phyloP scores from a whole-genome alignment of 805 yeast species.

The Wickerhamiella nectarea region DNA sequence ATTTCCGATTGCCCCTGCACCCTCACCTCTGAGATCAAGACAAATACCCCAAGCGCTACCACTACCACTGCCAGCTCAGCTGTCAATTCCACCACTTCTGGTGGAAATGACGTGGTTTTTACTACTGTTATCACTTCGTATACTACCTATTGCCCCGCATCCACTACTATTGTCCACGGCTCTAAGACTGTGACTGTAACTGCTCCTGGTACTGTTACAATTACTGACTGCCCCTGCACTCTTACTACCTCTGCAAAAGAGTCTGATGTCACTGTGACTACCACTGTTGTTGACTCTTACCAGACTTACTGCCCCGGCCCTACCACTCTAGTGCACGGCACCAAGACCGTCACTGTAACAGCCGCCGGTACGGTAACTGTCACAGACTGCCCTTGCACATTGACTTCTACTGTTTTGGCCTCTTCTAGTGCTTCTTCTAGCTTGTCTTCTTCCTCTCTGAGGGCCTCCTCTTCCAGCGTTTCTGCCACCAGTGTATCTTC shows the following conservation, averaged over 20 bases:
- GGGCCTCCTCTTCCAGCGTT: too few species aligned
- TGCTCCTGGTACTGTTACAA: neutral
- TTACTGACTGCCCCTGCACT: slow-evolving; percentile 7
- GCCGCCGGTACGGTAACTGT: neutral
- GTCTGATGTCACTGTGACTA: neutral
- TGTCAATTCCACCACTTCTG: neutral
- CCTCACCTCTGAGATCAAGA: neutral
- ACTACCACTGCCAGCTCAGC: neutral
- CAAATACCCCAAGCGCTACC: too few species aligned
- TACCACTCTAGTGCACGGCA: neutral
- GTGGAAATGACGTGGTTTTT: neutral
- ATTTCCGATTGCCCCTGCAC: slow-evolving; percentile 4
- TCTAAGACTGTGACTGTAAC: neutral
- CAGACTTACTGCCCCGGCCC: neutral
- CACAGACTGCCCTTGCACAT: slow-evolving; percentile 4
- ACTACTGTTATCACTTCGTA: neutral
- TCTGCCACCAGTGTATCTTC: too few species aligned
- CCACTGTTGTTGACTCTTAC: slow-evolving; percentile 1
- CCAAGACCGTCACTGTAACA: neutral
- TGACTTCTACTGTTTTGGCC: neutral
- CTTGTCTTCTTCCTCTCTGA: too few species aligned
- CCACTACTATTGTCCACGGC: neutral
- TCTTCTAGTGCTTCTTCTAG: neutral
- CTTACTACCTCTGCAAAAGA: slow-evolving; percentile 1
- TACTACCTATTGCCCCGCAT: neutral